phyloP scores from a whole-genome alignment of 2,329 filamentous ascomycete genomes.

The Aureobasidium sp. region DNA sequence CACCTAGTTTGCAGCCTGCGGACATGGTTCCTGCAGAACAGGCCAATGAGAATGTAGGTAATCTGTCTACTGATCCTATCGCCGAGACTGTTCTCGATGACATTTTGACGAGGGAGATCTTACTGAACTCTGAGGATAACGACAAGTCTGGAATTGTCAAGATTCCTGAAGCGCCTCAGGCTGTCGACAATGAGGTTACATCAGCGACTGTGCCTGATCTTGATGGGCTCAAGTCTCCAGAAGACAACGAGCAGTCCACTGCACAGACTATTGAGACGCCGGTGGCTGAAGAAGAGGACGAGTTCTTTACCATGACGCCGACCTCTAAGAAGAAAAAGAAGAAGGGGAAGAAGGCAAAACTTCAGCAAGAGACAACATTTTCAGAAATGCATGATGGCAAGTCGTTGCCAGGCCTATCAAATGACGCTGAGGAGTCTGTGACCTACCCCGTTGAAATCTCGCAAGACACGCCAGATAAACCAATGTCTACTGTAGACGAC shows the following conservation, averaged over 20 bases:
- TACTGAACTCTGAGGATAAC: neutral
- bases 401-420: neutral
- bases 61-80: neutral
- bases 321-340: slow-evolving; percentile 20
- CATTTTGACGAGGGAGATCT: too few species aligned
- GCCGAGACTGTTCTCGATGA: neutral
- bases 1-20: neutral
- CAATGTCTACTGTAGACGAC: neutral
- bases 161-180: neutral
- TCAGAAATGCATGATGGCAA: neutral
- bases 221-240: neutral
- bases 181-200: neutral
- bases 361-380: neutral
- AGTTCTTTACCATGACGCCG: neutral
- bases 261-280: neutral
- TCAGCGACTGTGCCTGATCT: neutral
- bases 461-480: neutral
- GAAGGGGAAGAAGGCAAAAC: slow-evolving; percentile 6
- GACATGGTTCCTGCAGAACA: neutral
- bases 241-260: neutral
- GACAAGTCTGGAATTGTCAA: neutral
- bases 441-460: neutral
- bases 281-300: neutral
- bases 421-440: neutral
- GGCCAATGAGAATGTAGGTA: neutral